Evolutionary conservation across 768 basidiomycete species (phyloP).

Genomic region (Pulveroboletus sp.): DNA sequence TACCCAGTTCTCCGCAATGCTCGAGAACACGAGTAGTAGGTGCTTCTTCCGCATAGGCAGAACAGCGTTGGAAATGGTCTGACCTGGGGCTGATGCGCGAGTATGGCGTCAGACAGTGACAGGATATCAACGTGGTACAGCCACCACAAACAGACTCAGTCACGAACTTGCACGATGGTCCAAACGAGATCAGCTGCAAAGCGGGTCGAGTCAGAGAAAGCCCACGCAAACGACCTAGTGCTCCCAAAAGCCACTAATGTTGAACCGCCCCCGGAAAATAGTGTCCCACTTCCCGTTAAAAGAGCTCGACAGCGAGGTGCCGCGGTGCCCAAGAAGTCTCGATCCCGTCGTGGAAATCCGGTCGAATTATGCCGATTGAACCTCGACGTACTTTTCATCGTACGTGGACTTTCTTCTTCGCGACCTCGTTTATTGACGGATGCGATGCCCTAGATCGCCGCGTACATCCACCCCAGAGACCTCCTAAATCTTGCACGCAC

Average conservation of each 20-base stretch:
- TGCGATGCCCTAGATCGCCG: slow-evolving; percentile 32
- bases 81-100: too few relatives aligned
- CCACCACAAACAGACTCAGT: too few relatives aligned
- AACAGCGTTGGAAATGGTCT: too few relatives aligned
- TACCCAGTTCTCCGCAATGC: too few relatives aligned
- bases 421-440: background rate
- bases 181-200: background rate
- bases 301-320: too few relatives aligned
- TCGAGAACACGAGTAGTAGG: too few relatives aligned
- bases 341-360: background rate
- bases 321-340: background rate
- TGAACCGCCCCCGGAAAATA: background rate
- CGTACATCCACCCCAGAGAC: slow-evolving; percentile 33
- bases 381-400: slow-evolving; percentile 19
- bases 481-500: slow-evolving; percentile 34
- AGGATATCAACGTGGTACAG: too few relatives aligned
- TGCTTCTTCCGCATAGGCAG: too few relatives aligned
- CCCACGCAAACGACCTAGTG: too few relatives aligned
- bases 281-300: background rate
- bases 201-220: background rate
- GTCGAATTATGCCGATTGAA: slow-evolving; percentile 7
- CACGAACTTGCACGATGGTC: background rate
- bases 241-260: background rate
- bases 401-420: background rate
- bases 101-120: too few relatives aligned